These are phyloP conservation scores for Apiospora sp. DNA, from an alignment of 2,329 filamentous ascomycete genomes.

Conservation along the genomic window DNA sequence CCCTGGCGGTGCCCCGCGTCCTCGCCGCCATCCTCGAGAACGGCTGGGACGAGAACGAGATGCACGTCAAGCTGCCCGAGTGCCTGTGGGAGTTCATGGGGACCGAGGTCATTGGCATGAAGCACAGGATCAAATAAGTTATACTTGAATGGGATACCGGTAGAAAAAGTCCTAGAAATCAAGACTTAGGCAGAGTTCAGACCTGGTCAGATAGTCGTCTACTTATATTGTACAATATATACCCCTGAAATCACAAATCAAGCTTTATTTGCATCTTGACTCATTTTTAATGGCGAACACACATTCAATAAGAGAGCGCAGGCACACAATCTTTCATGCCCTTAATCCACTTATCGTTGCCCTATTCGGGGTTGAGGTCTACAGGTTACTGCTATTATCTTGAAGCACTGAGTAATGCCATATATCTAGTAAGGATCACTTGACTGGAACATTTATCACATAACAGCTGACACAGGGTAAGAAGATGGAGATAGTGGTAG, in stretches of 20 bases:
- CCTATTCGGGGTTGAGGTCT: too few relatives aligned
- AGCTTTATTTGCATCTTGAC: too few relatives aligned
- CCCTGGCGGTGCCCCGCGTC: constrained; percentile 88
- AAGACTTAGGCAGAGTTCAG: not conserved
- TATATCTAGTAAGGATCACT: not conserved
- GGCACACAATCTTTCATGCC: not conserved
- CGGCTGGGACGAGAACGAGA: constrained; percentile 78
- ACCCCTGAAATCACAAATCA: not conserved
- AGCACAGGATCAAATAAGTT: constrained; percentile 32
- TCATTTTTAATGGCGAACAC: not conserved
- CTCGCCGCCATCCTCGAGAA: constrained; percentile 90
- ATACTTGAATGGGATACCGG: not conserved
- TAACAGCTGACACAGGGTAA: too few relatives aligned
- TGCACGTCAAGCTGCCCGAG: constrained; percentile 77
- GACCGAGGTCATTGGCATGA: constrained; percentile 66
- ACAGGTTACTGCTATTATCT: not conserved
- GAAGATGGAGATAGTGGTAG: not conserved
- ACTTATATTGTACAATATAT: not conserved
- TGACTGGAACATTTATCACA: not conserved
- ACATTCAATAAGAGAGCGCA: too few relatives aligned
- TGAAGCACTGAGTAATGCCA: not conserved
- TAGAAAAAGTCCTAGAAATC: not conserved
- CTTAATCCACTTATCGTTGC: not conserved
- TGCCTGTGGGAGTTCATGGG: constrained; percentile 87
- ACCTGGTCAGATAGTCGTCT: not conserved